These are phyloP conservation scores for Apiospora koreana DNA, from an alignment of 2,329 filamentous ascomycete genomes.

Conservation along the genomic window DNA sequence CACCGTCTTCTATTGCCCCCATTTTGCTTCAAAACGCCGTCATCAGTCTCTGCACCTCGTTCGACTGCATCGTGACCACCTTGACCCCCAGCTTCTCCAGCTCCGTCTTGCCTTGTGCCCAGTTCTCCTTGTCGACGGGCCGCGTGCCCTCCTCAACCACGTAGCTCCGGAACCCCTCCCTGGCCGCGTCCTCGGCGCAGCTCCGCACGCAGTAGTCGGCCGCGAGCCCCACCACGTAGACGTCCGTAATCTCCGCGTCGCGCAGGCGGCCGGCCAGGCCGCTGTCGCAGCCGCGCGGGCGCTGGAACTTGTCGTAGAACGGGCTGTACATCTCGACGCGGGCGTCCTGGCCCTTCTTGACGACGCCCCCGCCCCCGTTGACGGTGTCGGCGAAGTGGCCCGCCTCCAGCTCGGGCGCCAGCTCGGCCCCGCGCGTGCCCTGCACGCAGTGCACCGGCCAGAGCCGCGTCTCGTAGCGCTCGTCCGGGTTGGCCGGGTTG, in stretches of 20 bases:
- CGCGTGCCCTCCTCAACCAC: constrained; percentile 78
- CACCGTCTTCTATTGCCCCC: background rate
- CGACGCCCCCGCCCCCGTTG: constrained; percentile 48
- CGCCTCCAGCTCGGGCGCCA: constrained; percentile 71
- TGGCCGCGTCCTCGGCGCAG: constrained; percentile 76
- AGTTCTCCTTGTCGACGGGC: constrained; percentile 65
- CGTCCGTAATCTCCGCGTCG: constrained; percentile 65
- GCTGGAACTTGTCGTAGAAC: constrained; percentile 78
- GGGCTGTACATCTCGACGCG: constrained; percentile 92
- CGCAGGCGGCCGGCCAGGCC: constrained; percentile 62
- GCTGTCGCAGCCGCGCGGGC: constrained; percentile 60
- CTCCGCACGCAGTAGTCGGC: constrained; percentile 86
- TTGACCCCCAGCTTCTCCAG: constrained; percentile 61
- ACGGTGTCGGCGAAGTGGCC: constrained; percentile 52
- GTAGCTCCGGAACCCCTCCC: constrained; percentile 74
- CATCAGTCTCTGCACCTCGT: constrained; percentile 46
- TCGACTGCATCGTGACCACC: constrained; percentile 59
- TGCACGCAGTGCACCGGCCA: constrained; percentile 94
- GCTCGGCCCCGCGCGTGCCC: constrained; percentile 67
- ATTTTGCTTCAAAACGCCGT: background rate
- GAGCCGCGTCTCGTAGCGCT: constrained; percentile 67
- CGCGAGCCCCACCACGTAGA: constrained; percentile 84
- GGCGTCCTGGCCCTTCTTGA: constrained; percentile 77
- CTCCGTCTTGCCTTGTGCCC: constrained; percentile 55
- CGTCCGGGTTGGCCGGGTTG: constrained; percentile 64